Conservation (phyloP, 371 early-diverging fungal genomes). For the Rhizomucor miehei region DNA sequence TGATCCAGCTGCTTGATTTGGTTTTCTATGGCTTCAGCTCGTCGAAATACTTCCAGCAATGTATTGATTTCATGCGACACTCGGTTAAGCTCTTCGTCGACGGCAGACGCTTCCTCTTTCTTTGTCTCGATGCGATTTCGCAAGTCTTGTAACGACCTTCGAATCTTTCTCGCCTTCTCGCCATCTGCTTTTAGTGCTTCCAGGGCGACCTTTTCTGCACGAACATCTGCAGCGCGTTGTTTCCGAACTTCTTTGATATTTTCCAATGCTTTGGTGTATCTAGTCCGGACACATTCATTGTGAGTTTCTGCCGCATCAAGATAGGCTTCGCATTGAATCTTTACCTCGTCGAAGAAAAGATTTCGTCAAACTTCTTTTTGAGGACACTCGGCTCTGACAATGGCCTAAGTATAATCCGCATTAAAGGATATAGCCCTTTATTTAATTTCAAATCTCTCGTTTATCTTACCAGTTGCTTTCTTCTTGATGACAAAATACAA, state of each 20-base stretch:
- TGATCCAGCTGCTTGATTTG: slow-evolving; percentile 29
- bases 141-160: slow-evolving; percentile 22
- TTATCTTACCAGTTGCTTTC: slow-evolving; percentile 89
- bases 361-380: slow-evolving; percentile 99
- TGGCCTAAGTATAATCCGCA: slow-evolving; percentile 59
- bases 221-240: slow-evolving; percentile 62
- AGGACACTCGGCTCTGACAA: slow-evolving; percentile 86
- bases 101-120: slow-evolving; percentile 31
- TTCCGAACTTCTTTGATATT: slow-evolving; percentile 81
- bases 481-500: slow-evolving; percentile 99
- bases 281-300: slow-evolving; percentile 23
- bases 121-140: slow-evolving; percentile 28
- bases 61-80: slow-evolving; percentile 37
- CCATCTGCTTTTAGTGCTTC: slow-evolving; percentile 68
- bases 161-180: slow-evolving; percentile 70
- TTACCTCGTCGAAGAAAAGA: slow-evolving; percentile 92
- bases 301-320: not conserved
- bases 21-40: slow-evolving; percentile 32
- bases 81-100: slow-evolving; percentile 41
- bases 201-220: slow-evolving; percentile 65
- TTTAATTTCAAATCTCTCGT: not conserved
- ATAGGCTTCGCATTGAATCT: not conserved
- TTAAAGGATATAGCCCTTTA: not conserved
- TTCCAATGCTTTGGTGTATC: slow-evolving; percentile 92
- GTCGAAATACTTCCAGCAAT: slow-evolving; percentile 31